Evolutionary conservation across 2,329 filamentous ascomycete species (phyloP).

Genomic region (Aspergillus tanneri): DNA sequence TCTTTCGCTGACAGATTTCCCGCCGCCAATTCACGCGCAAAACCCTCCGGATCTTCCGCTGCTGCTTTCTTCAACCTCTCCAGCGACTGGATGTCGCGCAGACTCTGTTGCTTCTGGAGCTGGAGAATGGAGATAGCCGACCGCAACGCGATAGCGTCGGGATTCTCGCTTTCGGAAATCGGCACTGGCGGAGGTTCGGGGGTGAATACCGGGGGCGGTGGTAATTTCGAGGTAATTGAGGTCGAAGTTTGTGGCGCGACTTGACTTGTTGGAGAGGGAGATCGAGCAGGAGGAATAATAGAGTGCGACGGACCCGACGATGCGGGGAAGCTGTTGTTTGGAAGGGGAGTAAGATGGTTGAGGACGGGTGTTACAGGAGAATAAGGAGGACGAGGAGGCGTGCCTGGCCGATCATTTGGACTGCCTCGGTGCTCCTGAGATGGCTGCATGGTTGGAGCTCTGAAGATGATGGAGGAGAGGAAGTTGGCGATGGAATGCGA

Average conservation of each 20-base stretch:
- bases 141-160: slow-evolving; percentile 82
- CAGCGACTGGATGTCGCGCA: slow-evolving; percentile 70
- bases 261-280: slow-evolving; percentile 28
- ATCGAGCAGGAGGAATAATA: slow-evolving; percentile 34
- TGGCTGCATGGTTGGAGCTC: slow-evolving; percentile 24
- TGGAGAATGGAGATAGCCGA: slow-evolving; percentile 84
- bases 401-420: slow-evolving; percentile 31
- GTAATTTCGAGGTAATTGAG: not conserved
- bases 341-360: slow-evolving; percentile 35
- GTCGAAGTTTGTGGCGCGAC: not conserved
- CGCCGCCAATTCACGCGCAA: slow-evolving; percentile 65
- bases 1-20: slow-evolving; percentile 56
- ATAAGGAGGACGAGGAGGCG: slow-evolving; percentile 47
- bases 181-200: slow-evolving; percentile 44
- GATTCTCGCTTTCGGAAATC: slow-evolving; percentile 59
- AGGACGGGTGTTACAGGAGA: slow-evolving; percentile 49
- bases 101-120: slow-evolving; percentile 76
- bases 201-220: slow-evolving; percentile 29
- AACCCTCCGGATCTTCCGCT: slow-evolving; percentile 67
- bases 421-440: slow-evolving; percentile 19
- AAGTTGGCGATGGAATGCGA: not conserved
- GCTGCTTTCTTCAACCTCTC: slow-evolving; percentile 69
- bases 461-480: not conserved
- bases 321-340: slow-evolving; percentile 5
- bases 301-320: slow-evolving; percentile 26